Percentiles rank a stretch among this genome's conserved stretches.
These are phyloP conservation scores for Elsinoe arachidis DNA, from an alignment of 2,329 filamentous ascomycete genomes.

Conservation along the genomic window DNA sequence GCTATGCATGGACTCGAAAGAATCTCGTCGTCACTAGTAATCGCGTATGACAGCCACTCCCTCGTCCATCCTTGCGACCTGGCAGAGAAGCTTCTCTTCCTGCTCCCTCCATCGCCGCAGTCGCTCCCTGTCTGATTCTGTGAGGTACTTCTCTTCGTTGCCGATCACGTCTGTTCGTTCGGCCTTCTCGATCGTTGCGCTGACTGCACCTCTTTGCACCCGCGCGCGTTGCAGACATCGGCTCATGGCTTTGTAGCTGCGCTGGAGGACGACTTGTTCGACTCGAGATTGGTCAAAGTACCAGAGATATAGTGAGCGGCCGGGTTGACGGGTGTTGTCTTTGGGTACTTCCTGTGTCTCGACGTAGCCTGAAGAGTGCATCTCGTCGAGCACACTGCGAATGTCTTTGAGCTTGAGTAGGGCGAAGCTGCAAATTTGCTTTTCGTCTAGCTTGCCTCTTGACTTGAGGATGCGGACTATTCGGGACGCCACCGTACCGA, in stretches of 20 bases:
- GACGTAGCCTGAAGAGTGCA: slow-evolving; percentile 78
- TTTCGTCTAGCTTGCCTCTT: slow-evolving; percentile 92
- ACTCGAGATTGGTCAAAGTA: slow-evolving; percentile 75
- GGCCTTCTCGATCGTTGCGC: slow-evolving; percentile 68
- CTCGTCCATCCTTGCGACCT: slow-evolving; percentile 75
- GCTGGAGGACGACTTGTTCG: slow-evolving; percentile 61
- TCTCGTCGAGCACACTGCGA: slow-evolving; percentile 71
- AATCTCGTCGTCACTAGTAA: slow-evolving; percentile 21
- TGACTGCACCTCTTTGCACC: slow-evolving; percentile 63
- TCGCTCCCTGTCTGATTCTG: slow-evolving; percentile 60
- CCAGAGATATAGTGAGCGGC: slow-evolving; percentile 83
- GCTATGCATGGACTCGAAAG: slow-evolving; percentile 1
- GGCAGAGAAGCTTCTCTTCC: slow-evolving; percentile 64
- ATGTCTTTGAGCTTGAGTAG: slow-evolving; percentile 81
- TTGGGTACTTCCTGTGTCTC: slow-evolving; percentile 92
- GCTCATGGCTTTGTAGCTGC: slow-evolving; percentile 83
- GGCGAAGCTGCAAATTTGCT: slow-evolving; percentile 68
- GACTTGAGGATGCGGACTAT: slow-evolving; percentile 77
- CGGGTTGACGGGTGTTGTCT: slow-evolving; percentile 72
- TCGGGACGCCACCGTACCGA: slow-evolving; percentile 67
- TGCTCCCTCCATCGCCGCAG: slow-evolving; percentile 54
- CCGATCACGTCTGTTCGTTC: slow-evolving; percentile 80
- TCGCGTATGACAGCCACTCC: slow-evolving; percentile 77
- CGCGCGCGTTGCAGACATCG: slow-evolving; percentile 72
- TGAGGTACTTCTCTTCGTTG: slow-evolving; percentile 72